Percentiles rank a stretch among this genome's conserved stretches.
These are phyloP conservation scores for Graphilbum ipis-grandicollis DNA, from an alignment of 2,329 filamentous ascomycete genomes.

Conservation along the genomic window DNA sequence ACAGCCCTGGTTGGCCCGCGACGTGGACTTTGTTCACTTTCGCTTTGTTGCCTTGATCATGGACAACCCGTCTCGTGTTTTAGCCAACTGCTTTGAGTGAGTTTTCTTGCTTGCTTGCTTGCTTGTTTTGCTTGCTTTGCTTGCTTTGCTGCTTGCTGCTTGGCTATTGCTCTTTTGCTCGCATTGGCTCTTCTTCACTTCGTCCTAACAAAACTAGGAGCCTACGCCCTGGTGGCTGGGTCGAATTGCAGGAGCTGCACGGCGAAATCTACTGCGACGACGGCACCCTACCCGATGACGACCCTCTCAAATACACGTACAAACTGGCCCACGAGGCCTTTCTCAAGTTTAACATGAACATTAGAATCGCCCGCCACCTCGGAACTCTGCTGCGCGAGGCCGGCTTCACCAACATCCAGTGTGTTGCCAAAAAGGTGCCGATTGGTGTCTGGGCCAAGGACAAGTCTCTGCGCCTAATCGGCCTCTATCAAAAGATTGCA, in stretches of 20 bases:
- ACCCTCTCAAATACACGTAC: conserved; percentile 18
- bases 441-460: conserved; percentile 26
- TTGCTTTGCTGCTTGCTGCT: neutral
- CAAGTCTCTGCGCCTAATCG: conserved; percentile 19
- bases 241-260: conserved; percentile 33
- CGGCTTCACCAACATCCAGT: conserved; percentile 24
- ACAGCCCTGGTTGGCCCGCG: conserved; percentile 1
- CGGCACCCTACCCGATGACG: conserved; percentile 20
- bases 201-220: conserved; percentile 14
- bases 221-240: conserved; percentile 32
- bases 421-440: conserved; percentile 24
- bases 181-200: neutral
- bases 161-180: neutral
- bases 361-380: conserved; percentile 17
- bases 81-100: conserved; percentile 4
- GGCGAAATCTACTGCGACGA: conserved; percentile 11
- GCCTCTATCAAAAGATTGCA: conserved; percentile 21
- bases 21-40: conserved; percentile 34
- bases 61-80: conserved; percentile 28
- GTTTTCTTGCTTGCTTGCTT: neutral
- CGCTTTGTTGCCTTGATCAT: conserved; percentile 30
- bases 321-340: conserved; percentile 13
- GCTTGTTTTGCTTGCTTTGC: neutral
- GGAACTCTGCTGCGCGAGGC: conserved; percentile 18
- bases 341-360: conserved; percentile 19